Evolutionary conservation across 2,329 filamentous ascomycete genomes (phyloP).

Genomic region (Calonectria leucothoes): DNA sequence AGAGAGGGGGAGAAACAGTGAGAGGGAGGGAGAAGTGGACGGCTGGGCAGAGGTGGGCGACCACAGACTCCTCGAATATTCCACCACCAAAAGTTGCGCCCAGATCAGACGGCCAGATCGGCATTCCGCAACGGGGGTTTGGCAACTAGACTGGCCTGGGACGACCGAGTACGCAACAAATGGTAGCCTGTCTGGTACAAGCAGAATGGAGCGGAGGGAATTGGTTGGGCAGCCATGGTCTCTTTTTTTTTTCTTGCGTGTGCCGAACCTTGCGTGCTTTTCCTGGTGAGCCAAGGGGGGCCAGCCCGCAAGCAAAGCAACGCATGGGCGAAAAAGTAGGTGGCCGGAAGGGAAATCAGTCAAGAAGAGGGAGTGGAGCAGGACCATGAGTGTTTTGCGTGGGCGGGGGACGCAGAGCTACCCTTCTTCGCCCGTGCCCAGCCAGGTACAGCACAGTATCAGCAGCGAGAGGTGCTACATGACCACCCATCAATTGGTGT

Average conservation of each 20-base stretch:
- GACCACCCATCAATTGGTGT: constrained; percentile 48
- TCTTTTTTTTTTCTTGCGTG: neutral
- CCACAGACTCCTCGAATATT: constrained; percentile 10
- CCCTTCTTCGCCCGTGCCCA: constrained; percentile 37
- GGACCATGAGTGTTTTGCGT: constrained; percentile 37
- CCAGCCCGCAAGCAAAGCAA: constrained; percentile 17
- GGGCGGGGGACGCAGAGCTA: constrained; percentile 47
- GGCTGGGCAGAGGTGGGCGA: constrained; percentile 20
- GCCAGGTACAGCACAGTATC: constrained; percentile 53
- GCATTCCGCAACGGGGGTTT: constrained; percentile 28
- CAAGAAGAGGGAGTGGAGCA: constrained; percentile 45
- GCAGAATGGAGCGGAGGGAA: constrained; percentile 11
- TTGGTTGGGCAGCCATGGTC: constrained; percentile 38
- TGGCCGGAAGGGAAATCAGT: constrained; percentile 32
- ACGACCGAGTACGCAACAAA: constrained; percentile 1
- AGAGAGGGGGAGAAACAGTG: neutral
- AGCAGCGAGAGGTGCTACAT: constrained; percentile 47
- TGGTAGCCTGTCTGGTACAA: neutral
- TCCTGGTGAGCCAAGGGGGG: constrained; percentile 13
- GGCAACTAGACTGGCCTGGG: constrained; percentile 6
- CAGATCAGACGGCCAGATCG: constrained; percentile 30
- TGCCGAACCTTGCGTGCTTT: constrained; percentile 26
- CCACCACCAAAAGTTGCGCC: constrained; percentile 14
- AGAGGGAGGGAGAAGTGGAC: neutral
- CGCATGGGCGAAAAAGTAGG: constrained; percentile 24